Base-by-base conservation (phyloP, 1,139 yeast species). In the Nakaseomyces uthaithaninus region DNA sequence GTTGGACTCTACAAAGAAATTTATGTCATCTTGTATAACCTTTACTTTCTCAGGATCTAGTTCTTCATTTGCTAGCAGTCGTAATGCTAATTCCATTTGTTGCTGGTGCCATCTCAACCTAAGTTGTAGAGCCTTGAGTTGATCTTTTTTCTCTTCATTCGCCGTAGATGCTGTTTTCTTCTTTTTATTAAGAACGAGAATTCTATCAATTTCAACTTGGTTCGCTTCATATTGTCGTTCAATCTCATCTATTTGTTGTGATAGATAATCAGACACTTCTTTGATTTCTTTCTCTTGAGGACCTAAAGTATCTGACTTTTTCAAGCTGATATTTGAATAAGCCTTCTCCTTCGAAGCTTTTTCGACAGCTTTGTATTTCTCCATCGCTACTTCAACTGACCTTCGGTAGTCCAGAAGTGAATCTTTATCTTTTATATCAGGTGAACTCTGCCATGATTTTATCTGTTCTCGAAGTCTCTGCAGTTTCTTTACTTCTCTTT, bases 361-460 rank as follows among this genome's bases (percentile, higher is more conserved):
- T 54, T 82, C 93, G 44, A 81, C 80, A 41, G 77, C 81, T 56
- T 82, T 82, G 59, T 81, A 82, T 59, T 77, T 75, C 60, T 82
- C 93, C 93, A 82, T 82, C 22, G 89, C 89, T 49, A 74, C 76
- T 52, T 82, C 86, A 36, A 82, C 85, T 39, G 72, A 68, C 49
- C 78, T 67, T 47, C 89, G 67, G 52, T 77, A 73, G 39, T 77
- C 81, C 52, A 75, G 71, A 37, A 81, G 65, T 39, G 71, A 59
- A 42, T 71, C 75, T 60, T 80, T 80, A 54, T 81, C 89, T 55
- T 81, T 81, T 47, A 80, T 77, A 43, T 81, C 80, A 45, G 73
- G 73, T 42, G 80, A 80, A 20, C 83, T 73, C 50, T 80, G 77
- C 91, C 91, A 81, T 49, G 77, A 77, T 56, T 81, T 81, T 47